Base-by-base conservation (phyloP, 805 yeast genomes). In the Metschnikowia chrysomelidarum region DNA sequence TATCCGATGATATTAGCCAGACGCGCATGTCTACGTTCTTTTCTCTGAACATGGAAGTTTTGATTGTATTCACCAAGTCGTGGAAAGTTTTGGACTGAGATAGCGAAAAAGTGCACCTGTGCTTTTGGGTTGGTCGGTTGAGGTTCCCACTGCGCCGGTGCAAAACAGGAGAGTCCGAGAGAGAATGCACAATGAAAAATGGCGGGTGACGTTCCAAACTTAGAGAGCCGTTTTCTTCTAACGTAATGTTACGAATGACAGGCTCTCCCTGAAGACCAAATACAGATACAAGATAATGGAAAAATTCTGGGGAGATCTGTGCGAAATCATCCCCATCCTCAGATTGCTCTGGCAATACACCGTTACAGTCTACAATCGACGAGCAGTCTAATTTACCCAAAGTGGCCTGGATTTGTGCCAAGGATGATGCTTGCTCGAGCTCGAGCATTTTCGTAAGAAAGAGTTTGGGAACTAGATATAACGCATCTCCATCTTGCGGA, bases 301-400 rank as follows among this genome's bases (percentile, higher is more conserved):
- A 80, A 2, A 73, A 64, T 4, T 60, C 55, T 5, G 70, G 71
- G 0, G 75, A 59, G 0, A 81, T 56, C 24, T 46, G 49, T 27
- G 43, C 38, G 10, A 53, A 43, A n/a, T 47, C 45, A 18, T 41
- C 49, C 1, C 56, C 46, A 26, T 50, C 57, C 11, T 34, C 21
- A 9, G 30, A 33, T 18, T 46, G 57, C 11, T 46, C 48, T 22
- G 66, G 60, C 40, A 77, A 64, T 22, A 67, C 56, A 2, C 78
- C 78, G 27, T 59, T 57, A 11, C 57, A 61, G 39, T 69, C 73
- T n/a, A 73, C 59, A 12, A 81, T 60, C 0, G 60, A 42, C 2
- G 52, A 38, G 15, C 75, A 69, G 50, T 74, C 67, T 18, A 81
- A 61, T 1, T 75, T 73, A 1, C 79, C 79, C 19, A 78, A 38